Conservation (phyloP, 495 filamentous ascomycete species). For the Barbatosphaeria neglecta region DNA sequence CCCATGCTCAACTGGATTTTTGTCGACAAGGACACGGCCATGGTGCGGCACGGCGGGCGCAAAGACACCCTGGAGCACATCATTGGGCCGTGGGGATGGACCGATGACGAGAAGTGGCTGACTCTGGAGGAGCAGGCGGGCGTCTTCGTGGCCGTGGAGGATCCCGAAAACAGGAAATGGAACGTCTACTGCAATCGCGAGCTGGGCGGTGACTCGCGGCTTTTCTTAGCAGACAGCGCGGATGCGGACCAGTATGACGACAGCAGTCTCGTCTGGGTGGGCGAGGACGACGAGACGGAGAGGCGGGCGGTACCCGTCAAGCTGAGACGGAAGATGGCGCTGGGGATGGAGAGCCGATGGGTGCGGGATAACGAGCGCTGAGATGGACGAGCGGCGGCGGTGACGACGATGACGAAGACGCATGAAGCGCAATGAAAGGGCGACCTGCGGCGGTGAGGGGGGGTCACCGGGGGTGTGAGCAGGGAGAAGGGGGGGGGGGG, state of each 20-base stretch:
- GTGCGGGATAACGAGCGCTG: slow-evolving; percentile 5
- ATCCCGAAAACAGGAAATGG: slow-evolving; percentile 30
- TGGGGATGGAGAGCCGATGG: slow-evolving; percentile 29
- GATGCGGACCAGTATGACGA: slow-evolving; percentile 10
- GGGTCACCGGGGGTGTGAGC: no score
- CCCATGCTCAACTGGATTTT: slow-evolving; percentile 57
- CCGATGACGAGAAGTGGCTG: slow-evolving; percentile 39
- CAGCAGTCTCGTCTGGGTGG: slow-evolving; percentile 12
- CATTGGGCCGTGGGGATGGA: slow-evolving; percentile 47
- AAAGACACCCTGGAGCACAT: slow-evolving; percentile 34
- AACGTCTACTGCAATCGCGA: slow-evolving; percentile 31
- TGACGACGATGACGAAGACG: not conserved
- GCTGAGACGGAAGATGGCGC: slow-evolving; percentile 16
- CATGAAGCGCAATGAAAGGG: not conserved
- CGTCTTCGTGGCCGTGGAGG: slow-evolving; percentile 30
- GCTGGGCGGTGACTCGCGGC: not conserved
- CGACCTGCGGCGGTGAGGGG: no score
- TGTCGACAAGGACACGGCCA: slow-evolving; percentile 42
- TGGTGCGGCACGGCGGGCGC: slow-evolving; percentile 42
- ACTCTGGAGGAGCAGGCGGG: slow-evolving; percentile 33
- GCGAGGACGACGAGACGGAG: slow-evolving; percentile 14
- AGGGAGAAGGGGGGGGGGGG: slow-evolving; percentile 1
- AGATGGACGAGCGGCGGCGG: no score
- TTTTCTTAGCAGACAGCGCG: not conserved
- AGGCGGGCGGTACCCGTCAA: slow-evolving; percentile 15